Percentiles rank a stretch among this genome's conserved stretches.
Conservation (phyloP, 1,284 basidiomycete genomes). For the Puccinia novopanici region DNA sequence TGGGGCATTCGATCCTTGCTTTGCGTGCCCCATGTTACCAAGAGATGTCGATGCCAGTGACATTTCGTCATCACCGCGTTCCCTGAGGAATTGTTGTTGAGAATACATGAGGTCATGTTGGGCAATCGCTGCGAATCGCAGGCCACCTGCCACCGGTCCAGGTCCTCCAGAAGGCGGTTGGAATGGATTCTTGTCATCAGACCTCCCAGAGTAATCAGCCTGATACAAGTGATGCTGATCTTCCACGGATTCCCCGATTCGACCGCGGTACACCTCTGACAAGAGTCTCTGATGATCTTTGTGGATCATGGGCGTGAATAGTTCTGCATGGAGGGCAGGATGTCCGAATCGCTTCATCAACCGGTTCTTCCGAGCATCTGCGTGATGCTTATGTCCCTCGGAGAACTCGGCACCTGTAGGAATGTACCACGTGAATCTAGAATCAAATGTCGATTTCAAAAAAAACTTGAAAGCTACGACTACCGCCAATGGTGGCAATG, state of each 20-base stretch:
- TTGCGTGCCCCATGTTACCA: constrained; percentile 11
- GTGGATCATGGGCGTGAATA: constrained; percentile 85
- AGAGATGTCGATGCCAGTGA: constrained; percentile 52
- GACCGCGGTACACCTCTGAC: constrained; percentile 61
- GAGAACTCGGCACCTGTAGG: constrained; percentile 72
- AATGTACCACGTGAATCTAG: constrained; percentile 71
- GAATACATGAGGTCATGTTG: constrained; percentile 59
- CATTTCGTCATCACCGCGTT: constrained; percentile 56
- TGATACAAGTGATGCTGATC: constrained; percentile 10
- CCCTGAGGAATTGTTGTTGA: constrained; percentile 55
- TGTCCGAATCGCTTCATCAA: constrained; percentile 82
- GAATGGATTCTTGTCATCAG: constrained; percentile 65
- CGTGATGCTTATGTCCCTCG: constrained; percentile 71
- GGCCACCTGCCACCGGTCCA: constrained; percentile 65
- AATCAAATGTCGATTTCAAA: constrained; percentile 69
- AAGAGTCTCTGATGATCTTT: constrained; percentile 77
- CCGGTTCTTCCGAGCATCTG: constrained; percentile 70
- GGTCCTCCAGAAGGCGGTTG: constrained; percentile 71
- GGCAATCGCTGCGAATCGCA: constrained; percentile 58
- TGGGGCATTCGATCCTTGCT: background rate
- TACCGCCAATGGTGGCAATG: constrained; percentile 47
- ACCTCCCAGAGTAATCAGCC: constrained; percentile 66
- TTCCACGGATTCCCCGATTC: constrained; percentile 56
- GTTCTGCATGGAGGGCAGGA: constrained; percentile 73
- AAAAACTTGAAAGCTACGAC: constrained; percentile 73